Evolutionary conservation across 2,329 filamentous ascomycete species (phyloP).

Genomic region (Colletotrichum tropicicola): DNA sequence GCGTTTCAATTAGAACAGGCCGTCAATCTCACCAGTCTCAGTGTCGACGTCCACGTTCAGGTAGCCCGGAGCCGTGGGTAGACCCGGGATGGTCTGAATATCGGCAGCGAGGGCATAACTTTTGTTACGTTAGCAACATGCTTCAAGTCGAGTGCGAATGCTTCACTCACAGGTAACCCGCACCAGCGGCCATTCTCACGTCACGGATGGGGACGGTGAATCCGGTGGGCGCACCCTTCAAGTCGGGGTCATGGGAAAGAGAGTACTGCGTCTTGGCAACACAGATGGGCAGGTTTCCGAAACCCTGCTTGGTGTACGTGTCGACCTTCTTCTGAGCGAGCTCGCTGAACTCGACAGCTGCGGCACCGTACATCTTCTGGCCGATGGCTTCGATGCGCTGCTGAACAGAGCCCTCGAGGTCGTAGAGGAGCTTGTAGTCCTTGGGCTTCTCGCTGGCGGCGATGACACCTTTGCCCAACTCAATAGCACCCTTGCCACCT

Average conservation of each 20-base stretch:
- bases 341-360: constrained; percentile 90
- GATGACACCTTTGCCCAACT: constrained; percentile 88
- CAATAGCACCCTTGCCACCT: constrained; percentile 88
- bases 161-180: constrained; percentile 81
- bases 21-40: constrained; percentile 86
- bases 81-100: constrained; percentile 96
- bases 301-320: constrained; percentile 91
- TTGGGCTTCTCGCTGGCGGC: constrained; percentile 84
- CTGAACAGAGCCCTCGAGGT: constrained; percentile 80
- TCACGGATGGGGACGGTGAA: constrained; percentile 96
- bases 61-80: constrained; percentile 95
- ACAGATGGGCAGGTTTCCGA: constrained; percentile 92
- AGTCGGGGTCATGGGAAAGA: constrained; percentile 87
- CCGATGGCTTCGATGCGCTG: constrained; percentile 92
- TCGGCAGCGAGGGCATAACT: constrained; percentile 94
- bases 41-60: constrained; percentile 88
- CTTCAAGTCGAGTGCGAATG: constrained; percentile 15
- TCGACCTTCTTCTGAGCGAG: constrained; percentile 96
- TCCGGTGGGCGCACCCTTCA: constrained; percentile 94
- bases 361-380: constrained; percentile 93
- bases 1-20: constrained; percentile 76
- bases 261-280: constrained; percentile 99
- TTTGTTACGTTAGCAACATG: constrained; percentile 44
- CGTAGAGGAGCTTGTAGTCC: constrained; percentile 89
- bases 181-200: constrained; percentile 92